These are phyloP conservation scores for Ochetophila trinervis DNA, from an alignment of 306 rosid genomes.

Conservation along the genomic window DNA sequence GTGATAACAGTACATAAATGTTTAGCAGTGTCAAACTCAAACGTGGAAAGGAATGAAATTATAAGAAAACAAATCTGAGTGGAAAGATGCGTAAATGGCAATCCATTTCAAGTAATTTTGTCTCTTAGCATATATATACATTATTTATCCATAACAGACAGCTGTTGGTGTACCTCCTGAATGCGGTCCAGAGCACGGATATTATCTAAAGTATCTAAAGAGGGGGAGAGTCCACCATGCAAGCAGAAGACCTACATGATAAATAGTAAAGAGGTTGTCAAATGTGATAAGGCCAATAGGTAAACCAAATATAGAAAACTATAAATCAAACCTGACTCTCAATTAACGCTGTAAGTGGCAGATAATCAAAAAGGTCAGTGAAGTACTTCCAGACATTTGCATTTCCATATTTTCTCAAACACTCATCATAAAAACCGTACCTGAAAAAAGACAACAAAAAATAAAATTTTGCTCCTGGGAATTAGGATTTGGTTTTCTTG, in stretches of 20 bases:
- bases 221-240: constrained; percentile 98
- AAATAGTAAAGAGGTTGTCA: constrained; percentile 2
- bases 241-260: constrained; percentile 74
- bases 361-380: constrained; percentile 90
- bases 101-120: background rate
- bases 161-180: constrained; percentile 68
- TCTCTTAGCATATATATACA: background rate
- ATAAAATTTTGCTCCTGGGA: background rate
- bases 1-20: background rate
- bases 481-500: background rate
- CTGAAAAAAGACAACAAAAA: constrained; percentile 42
- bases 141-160: background rate
- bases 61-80: background rate
- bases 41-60: background rate
- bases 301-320: constrained; percentile 3
- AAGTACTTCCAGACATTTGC: constrained; percentile 98
- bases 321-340: constrained; percentile 89
- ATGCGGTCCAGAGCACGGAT: constrained; percentile 86
- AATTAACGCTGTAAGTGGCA: constrained; percentile 93
- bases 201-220: constrained; percentile 89
- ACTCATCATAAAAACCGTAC: constrained; percentile 95
- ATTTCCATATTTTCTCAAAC: constrained; percentile 97
- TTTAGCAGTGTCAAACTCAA: background rate
- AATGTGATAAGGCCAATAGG: background rate
- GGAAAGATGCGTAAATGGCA: background rate